phyloP scores from a whole-genome alignment of 73 alveolate genomes.

The Stentor roeselii region DNA sequence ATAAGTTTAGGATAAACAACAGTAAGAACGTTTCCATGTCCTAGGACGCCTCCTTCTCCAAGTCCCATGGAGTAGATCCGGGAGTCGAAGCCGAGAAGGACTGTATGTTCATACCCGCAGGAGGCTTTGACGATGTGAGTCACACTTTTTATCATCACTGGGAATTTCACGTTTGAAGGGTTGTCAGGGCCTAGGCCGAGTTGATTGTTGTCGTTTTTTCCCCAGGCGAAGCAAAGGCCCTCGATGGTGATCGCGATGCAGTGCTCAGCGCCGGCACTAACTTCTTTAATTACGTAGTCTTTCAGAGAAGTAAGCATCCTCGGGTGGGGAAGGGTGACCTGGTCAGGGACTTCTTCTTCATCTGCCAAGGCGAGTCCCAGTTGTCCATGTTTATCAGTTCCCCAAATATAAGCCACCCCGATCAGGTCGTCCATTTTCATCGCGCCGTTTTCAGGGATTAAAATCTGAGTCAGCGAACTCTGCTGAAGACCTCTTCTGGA shows the following conservation, averaged over 20 bases:
- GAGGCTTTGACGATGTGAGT: conserved; percentile 72
- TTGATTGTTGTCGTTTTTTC: conserved; percentile 56
- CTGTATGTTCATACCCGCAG: conserved; percentile 92
- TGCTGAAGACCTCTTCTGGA: conserved; percentile 11
- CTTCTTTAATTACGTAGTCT: conserved; percentile 73
- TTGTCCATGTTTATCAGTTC: conserved; percentile 61
- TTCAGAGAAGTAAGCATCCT: conserved; percentile 75
- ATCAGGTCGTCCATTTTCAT: conserved; percentile 32
- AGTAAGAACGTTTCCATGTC: conserved; percentile 44
- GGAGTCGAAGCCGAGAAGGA: conserved; percentile 64
- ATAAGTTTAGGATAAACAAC: conserved; percentile 57
- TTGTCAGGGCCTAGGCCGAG: conserved; percentile 53
- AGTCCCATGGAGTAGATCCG: conserved; percentile 85
- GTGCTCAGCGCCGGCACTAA: conserved; percentile 93
- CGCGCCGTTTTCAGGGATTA: conserved; percentile 17
- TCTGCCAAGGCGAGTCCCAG: conserved; percentile 48
- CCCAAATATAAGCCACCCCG: conserved; percentile 59
- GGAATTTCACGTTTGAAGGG: conserved; percentile 30
- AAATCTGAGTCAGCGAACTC: conserved; percentile 20
- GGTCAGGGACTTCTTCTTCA: conserved; percentile 27
- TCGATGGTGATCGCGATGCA: conserved; percentile 69
- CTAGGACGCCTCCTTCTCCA: conserved; percentile 63
- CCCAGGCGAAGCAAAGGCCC: conserved; percentile 88
- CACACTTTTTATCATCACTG: conserved; percentile 32
- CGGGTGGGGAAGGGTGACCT: conserved; percentile 64